Percentiles rank a stretch among this genome's conserved stretches.
Evolutionary conservation across 352 stramenopile species (phyloP).

Genomic region (Globisporangium radiosum): DNA sequence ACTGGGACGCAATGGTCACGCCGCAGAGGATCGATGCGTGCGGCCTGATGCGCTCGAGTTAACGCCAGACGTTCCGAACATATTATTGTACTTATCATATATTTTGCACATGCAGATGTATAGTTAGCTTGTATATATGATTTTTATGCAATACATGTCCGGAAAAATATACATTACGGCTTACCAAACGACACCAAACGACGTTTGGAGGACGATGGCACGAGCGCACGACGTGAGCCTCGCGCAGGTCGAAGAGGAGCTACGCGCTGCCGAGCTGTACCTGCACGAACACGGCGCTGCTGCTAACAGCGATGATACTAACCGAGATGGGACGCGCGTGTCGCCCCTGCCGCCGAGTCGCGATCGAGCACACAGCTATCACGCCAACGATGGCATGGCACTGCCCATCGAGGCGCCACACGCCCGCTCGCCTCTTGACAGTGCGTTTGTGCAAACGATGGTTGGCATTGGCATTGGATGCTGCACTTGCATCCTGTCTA

Average conservation of each 20-base stretch:
- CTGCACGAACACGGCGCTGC: slow-evolving; percentile 18
- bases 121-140: too few relatives aligned
- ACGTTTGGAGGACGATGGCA: background rate
- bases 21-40: slow-evolving; percentile 86
- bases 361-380: background rate
- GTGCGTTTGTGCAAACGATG: background rate
- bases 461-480: background rate
- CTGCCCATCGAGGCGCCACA: background rate
- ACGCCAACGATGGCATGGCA: background rate
- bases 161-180: too few relatives aligned
- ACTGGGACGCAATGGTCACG: slow-evolving; percentile 92
- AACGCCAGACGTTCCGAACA: background rate
- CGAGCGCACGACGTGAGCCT: slow-evolving; percentile 27
- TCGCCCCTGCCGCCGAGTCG: too few relatives aligned
- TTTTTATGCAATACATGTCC: too few relatives aligned
- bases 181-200: background rate
- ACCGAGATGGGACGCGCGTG: too few relatives aligned
- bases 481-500: too few relatives aligned
- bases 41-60: too few relatives aligned
- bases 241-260: slow-evolving; percentile 58
- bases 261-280: slow-evolving; percentile 57
- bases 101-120: background rate
- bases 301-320: background rate
- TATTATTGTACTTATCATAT: background rate
- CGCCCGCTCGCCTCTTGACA: background rate